Percentiles rank a stretch among this genome's conserved stretches.
These are phyloP conservation scores for Zymoseptoria ardabiliae DNA, from an alignment of 2,329 filamentous ascomycete genomes.

Conservation along the genomic window DNA sequence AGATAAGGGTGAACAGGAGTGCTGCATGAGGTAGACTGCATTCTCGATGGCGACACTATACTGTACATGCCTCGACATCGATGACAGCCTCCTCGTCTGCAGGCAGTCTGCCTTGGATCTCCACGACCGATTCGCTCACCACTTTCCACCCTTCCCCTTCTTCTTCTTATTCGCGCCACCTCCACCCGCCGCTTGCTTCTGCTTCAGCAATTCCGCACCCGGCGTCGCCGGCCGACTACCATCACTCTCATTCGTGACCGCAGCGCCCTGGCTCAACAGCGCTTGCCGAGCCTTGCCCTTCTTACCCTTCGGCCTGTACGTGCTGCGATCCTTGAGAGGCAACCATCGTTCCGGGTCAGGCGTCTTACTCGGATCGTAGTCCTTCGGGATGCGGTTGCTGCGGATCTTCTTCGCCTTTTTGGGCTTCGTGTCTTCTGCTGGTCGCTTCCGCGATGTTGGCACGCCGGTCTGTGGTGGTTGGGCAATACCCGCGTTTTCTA, in stretches of 20 bases:
- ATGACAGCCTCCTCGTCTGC: not conserved
- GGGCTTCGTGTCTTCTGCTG: constrained; percentile 36
- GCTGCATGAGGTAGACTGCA: not conserved
- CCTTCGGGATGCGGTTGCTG: constrained; percentile 60
- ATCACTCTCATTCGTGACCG: constrained; percentile 57
- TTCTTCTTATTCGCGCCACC: constrained; percentile 37
- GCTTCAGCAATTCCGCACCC: constrained; percentile 36
- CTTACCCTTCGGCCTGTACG: constrained; percentile 82
- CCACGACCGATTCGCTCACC: constrained; percentile 7
- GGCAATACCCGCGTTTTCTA: constrained; percentile 60
- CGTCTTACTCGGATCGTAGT: constrained; percentile 68
- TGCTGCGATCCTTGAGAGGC: constrained; percentile 79
- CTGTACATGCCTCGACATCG: not conserved
- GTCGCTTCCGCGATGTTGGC: constrained; percentile 42
- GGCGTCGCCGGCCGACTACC: constrained; percentile 27
- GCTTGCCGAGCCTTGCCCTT: constrained; percentile 65
- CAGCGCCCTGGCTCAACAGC: constrained; percentile 77
- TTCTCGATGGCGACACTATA: not conserved
- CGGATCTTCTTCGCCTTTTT: constrained; percentile 52
- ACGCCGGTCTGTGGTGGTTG: constrained; percentile 28
- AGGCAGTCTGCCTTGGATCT: not conserved
- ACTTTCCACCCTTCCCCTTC: constrained; percentile 23
- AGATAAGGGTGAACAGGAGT: not conserved
- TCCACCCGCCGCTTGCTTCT: constrained; percentile 32
- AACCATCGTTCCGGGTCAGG: constrained; percentile 91